Conservation (phyloP, 2,329 filamentous ascomycete genomes). For the Furcasterigmium sp. region DNA sequence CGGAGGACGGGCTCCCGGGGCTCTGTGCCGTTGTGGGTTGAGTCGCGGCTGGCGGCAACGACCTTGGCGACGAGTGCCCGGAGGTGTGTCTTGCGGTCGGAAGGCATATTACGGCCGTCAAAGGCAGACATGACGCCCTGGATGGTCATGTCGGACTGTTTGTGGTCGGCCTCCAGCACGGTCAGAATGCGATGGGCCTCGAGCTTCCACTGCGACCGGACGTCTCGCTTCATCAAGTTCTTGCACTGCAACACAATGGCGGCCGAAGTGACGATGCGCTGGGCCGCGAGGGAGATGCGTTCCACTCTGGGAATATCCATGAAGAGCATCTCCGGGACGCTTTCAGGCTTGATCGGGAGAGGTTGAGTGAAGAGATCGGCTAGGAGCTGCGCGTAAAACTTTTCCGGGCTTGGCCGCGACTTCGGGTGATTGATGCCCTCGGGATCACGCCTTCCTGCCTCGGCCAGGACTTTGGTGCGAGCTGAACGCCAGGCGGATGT, state of each 20-base stretch:
- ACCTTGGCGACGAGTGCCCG: constrained; percentile 54
- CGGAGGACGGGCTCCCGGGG: constrained; percentile 55
- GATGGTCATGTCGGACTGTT: constrained; percentile 46
- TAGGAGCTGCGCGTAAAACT: constrained; percentile 71
- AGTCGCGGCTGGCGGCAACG: constrained; percentile 43
- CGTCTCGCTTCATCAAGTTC: constrained; percentile 76
- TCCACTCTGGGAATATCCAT: constrained; percentile 62
- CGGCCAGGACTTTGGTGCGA: constrained; percentile 57
- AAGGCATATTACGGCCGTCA: constrained; percentile 59
- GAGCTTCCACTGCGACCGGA: constrained; percentile 70
- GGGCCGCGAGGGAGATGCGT: constrained; percentile 29
- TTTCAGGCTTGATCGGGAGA: constrained; percentile 43
- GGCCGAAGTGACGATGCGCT: constrained; percentile 64
- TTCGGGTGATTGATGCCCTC: constrained; percentile 58
- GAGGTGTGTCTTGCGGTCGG: constrained; percentile 55
- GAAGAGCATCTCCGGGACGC: constrained; percentile 68
- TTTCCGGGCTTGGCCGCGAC: constrained; percentile 60
- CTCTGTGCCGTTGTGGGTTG: constrained; percentile 32
- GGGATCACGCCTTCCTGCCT: constrained; percentile 63
- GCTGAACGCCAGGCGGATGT: constrained; percentile 63
- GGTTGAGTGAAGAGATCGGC: constrained; percentile 70
- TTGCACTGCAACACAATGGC: constrained; percentile 76
- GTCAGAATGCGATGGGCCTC: constrained; percentile 68
- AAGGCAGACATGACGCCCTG: constrained; percentile 59
- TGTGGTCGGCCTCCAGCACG: constrained; percentile 55